phyloP scores from a whole-genome alignment of 305 asterid species.

The Fraxinus velutina region DNA sequence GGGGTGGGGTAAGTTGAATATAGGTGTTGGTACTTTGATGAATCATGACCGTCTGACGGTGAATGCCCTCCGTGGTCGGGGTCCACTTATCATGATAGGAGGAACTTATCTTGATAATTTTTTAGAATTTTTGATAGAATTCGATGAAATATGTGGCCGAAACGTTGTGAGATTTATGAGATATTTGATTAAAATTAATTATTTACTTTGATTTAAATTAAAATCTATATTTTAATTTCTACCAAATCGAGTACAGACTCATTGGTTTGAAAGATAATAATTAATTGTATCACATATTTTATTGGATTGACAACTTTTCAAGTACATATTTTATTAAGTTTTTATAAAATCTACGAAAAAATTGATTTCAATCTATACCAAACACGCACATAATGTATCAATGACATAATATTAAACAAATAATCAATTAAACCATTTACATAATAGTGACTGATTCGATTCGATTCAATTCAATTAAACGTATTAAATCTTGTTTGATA shows the following conservation, averaged over 20 bases:
- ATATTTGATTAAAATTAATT: too few species aligned
- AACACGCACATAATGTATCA: not conserved
- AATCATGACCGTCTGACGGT: not conserved
- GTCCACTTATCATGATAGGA: constrained; percentile 1
- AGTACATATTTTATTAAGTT: too few species aligned
- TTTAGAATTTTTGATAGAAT: too few species aligned
- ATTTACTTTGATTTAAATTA: too few species aligned
- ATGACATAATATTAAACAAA: not conserved
- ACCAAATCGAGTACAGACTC: too few species aligned
- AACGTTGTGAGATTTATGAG: too few species aligned
- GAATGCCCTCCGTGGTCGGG: not conserved
- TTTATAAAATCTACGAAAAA: not conserved
- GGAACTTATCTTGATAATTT: not conserved
- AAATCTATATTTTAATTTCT: too few species aligned
- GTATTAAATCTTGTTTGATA: not conserved
- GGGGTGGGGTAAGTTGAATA: not conserved
- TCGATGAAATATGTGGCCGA: too few species aligned
- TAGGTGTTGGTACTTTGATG: not conserved
- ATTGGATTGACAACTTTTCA: too few species aligned
- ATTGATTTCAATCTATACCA: not conserved
- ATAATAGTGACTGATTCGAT: not conserved
- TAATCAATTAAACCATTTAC: not conserved
- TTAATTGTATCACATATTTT: too few species aligned
- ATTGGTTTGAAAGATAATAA: too few species aligned
- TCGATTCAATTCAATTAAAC: not conserved